Conservation (phyloP, 768 basidiomycete species). For the Mycena haematopus region DNA sequence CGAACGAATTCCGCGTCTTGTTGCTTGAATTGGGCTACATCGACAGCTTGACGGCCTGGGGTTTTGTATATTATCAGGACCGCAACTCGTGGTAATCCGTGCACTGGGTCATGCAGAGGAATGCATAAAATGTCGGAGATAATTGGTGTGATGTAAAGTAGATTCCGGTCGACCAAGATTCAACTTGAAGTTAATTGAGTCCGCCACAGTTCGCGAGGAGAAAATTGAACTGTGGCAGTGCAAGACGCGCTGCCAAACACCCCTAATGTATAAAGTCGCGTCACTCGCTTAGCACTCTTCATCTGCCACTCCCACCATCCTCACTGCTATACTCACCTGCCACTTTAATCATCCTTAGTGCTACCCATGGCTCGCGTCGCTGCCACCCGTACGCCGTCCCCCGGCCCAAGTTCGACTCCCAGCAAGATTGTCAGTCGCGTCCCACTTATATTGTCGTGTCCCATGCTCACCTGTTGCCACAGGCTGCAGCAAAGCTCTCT, state of each 20-base stretch:
- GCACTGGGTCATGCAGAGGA: no score
- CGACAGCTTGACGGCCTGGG: no score
- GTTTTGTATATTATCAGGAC: no score
- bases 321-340: no score
- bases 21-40: no score
- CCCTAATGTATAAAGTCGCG: conserved; percentile 36
- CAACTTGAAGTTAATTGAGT: no score
- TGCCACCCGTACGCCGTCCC: conserved; percentile 40
- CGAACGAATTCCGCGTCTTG: no score
- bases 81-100: no score
- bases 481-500: conserved; percentile 54
- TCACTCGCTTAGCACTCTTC: conserved; percentile 1
- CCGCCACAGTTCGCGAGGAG: background rate
- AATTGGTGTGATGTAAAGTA: no score
- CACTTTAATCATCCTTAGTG: conserved; percentile 12
- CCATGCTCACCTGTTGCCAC: conserved; percentile 19
- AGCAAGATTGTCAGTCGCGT: conserved; percentile 55
- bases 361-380: conserved; percentile 40
- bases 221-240: conserved; percentile 6
- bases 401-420: conserved; percentile 51
- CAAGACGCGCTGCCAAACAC: conserved; percentile 32
- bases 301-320: no score
- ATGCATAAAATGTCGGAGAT: no score
- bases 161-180: no score
- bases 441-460: conserved; percentile 20